phyloP scores from a whole-genome alignment of 352 stramenopile genomes.

The Blastocystis sp. region DNA sequence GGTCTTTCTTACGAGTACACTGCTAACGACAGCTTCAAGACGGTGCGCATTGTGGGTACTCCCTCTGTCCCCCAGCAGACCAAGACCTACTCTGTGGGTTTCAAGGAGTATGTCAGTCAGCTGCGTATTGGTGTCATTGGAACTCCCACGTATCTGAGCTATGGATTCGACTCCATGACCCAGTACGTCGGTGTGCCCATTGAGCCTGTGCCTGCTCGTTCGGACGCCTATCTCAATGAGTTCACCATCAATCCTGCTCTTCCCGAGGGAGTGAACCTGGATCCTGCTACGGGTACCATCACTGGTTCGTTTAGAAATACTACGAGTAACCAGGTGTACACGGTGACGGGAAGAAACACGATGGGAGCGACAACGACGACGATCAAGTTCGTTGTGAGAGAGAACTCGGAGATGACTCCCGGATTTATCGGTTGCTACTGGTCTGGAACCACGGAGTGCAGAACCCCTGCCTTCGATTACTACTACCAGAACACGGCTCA shows the following conservation, averaged over 20 bases:
- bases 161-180: constrained; percentile 49
- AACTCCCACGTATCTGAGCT: constrained; percentile 1
- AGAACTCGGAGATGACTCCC: constrained; percentile 2
- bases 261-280: constrained; percentile 1
- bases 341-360: constrained; percentile 1
- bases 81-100: constrained; percentile 32
- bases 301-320: constrained; percentile 26
- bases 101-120: constrained; percentile 38
- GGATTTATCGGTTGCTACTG: constrained; percentile 55
- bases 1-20: neutral
- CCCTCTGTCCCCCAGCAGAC: constrained; percentile 30
- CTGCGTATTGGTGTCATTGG: constrained; percentile 52
- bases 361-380: constrained; percentile 9
- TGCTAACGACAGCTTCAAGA: neutral
- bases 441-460: constrained; percentile 30
- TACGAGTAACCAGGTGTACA: constrained; percentile 9
- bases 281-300: constrained; percentile 22
- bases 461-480: constrained; percentile 42
- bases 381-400: constrained; percentile 16
- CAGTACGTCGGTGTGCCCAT: constrained; percentile 31
- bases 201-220: constrained; percentile 35
- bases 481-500: constrained; percentile 45
- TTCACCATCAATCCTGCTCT: constrained; percentile 45
- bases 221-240: constrained; percentile 37
- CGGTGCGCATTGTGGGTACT: constrained; percentile 38